Percentiles rank a stretch among this genome's conserved stretches.
Conservation (phyloP, 768 basidiomycete genomes). For the Gautieria morchelliformis region DNA sequence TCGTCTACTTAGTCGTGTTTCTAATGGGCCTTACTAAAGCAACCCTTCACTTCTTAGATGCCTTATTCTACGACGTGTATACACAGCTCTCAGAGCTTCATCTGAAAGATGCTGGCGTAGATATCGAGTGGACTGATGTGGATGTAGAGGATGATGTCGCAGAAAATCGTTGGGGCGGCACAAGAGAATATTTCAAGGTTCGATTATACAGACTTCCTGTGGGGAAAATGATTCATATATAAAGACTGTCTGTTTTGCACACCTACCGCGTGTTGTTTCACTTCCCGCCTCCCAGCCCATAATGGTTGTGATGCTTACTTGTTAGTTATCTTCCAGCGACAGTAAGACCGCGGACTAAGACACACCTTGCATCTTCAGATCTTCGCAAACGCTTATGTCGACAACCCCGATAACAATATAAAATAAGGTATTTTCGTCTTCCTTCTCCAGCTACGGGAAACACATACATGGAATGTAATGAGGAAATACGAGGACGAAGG, state of each 20-base stretch:
- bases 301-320: no score
- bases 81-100: slow-evolving; percentile 79
- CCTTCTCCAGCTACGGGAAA: no score
- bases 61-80: slow-evolving; percentile 86
- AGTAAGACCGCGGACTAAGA: no score
- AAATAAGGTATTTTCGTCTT: no score
- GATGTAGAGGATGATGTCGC: slow-evolving; percentile 48
- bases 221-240: slow-evolving; percentile 5
- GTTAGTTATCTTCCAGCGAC: no score
- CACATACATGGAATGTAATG: no score
- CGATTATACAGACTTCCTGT: slow-evolving; percentile 53
- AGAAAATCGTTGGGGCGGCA: slow-evolving; percentile 65
- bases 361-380: no score
- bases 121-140: slow-evolving; percentile 75
- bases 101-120: slow-evolving; percentile 70
- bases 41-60: slow-evolving; percentile 37
- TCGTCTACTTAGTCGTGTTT: slow-evolving; percentile 20
- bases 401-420: no score
- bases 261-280: no score
- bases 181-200: slow-evolving; percentile 65
- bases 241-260: not conserved
- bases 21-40: not conserved
- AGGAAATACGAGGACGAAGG: no score
- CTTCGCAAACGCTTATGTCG: no score
- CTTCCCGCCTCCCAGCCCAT: no score